A percentile compares a stretch with the other conserved stretches of the same genome.
phyloP scores from a whole-genome alignment of 345 rosid genomes.

The Rhodamnia argentea region DNA sequence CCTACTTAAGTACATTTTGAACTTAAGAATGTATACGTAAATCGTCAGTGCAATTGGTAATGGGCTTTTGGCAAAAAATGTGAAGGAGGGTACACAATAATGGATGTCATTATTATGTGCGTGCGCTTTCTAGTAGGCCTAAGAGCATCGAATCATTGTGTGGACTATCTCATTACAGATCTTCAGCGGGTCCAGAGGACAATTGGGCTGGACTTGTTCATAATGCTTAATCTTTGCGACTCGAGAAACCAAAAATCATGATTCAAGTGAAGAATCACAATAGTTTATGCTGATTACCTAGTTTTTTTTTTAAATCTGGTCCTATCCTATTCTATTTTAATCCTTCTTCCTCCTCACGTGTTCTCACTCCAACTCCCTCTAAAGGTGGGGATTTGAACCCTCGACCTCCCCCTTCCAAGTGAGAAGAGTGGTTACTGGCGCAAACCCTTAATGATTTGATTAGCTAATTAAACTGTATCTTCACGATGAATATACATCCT shows the following conservation, averaged over 20 bases:
- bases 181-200: not conserved
- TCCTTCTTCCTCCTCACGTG: too few species aligned
- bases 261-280: not conserved
- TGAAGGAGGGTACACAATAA: not conserved
- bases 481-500: too few species aligned
- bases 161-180: not conserved
- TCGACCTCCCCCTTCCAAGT: too few species aligned
- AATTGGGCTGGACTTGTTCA: not conserved
- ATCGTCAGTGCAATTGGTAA: not conserved
- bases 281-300: not conserved
- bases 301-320: too few species aligned
- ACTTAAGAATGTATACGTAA: not conserved
- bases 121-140: not conserved
- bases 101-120: rapidly evolving
- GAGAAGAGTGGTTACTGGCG: too few species aligned
- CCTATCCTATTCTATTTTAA: too few species aligned
- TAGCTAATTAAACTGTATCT: too few species aligned
- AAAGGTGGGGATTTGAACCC: too few species aligned
- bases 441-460: too few species aligned
- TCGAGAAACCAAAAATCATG: not conserved
- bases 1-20: not conserved
- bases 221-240: rapidly evolving
- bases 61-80: not conserved
- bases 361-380: too few species aligned
- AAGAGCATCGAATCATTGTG: not conserved